A percentile compares a stretch with the other conserved stretches of the same genome.
Conservation (phyloP, 805 yeast genomes). For the Nematodospora valgi region DNA sequence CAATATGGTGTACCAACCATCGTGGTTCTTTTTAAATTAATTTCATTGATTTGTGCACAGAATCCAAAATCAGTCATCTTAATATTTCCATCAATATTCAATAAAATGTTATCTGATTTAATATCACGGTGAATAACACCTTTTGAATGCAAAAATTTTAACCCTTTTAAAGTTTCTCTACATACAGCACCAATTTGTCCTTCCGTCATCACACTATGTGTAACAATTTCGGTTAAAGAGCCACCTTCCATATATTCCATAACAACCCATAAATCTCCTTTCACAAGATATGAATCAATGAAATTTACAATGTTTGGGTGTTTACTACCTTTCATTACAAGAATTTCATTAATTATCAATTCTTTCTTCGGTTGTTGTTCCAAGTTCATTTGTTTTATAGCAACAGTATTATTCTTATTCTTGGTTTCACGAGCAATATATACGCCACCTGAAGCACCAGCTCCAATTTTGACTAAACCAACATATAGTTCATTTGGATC, state of each 20-base stretch:
- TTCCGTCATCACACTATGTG: conserved; percentile 85
- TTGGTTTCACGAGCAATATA: conserved; percentile 72
- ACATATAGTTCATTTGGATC: conserved; percentile 74
- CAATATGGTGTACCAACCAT: conserved; percentile 99
- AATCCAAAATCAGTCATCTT: conserved; percentile 95
- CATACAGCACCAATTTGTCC: conserved; percentile 95
- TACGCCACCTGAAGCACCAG: conserved; percentile 98
- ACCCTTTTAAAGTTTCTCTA: conserved; percentile 82
- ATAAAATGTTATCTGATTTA: conserved; percentile 87
- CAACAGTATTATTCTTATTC: conserved; percentile 61
- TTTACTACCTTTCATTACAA: conserved; percentile 90
- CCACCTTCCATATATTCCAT: conserved; percentile 99
- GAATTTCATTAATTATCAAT: conserved; percentile 87
- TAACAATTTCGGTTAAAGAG: conserved; percentile 89
- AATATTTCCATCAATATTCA: conserved; percentile 81
- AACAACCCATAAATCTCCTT: conserved; percentile 89
- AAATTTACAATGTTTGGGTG: conserved; percentile 94
- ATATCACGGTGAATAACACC: conserved; percentile 96
- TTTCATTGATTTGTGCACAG: conserved; percentile 73
- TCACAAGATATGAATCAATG: conserved; percentile 75
- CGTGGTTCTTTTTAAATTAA: conserved; percentile 83
- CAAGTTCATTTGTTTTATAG: conserved; percentile 94
- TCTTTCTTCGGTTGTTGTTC: conserved; percentile 96
- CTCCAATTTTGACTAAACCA: conserved; percentile 83
- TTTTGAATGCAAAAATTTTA: conserved; percentile 82